Evolutionary conservation across 2,329 filamentous ascomycete species (phyloP), one percentile per base, ranked within the genome.

Genomic region (Penicillium palitans): DNA sequence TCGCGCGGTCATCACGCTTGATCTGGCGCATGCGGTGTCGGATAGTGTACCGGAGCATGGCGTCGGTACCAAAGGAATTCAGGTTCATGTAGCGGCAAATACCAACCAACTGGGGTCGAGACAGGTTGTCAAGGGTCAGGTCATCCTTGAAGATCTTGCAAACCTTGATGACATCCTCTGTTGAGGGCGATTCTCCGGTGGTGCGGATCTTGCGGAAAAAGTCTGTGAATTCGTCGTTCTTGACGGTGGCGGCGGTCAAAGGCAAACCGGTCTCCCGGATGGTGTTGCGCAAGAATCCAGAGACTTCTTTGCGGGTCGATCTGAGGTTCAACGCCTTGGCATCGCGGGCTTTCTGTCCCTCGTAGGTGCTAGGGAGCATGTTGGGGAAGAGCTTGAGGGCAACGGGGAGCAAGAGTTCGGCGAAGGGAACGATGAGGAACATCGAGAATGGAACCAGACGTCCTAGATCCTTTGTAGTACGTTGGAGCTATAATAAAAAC

Each of bases 111-210:
- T 99, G 95, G 17, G 95, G 95, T 62, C 95, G 86, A 19, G 93
- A 97, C 65, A 99, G 80, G 78, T 99, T 99, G 85, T 99, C 95
- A 33, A 99, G 83, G 0, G 95, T 99, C 69, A 99, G 75, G 75
- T 99, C 95, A 73, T 99, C 95, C 76, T 95, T 96, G 86, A 99
- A 99, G 64, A 96, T 90, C 83, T 97, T 96, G 87, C 95, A 98
- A 63, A 99, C 93, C 79, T 95, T 96, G 82, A 99, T 96, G 63
- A 99, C 91, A 72, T 99, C 95, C 65, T 93, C 85, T 54, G 87
- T 85, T 5, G 90, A 95, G 1, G 95, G 95, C 46, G 89, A 83
- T 80, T 98, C 93, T 63, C 93, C 95, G 1, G 93, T 97, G 19
- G 91, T 87, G 54, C 95, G 84, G 62, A 98, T 86, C 81, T 99